Base-by-base conservation (phyloP, 805 yeast species). In the Saccharomyces eubayanus region DNA sequence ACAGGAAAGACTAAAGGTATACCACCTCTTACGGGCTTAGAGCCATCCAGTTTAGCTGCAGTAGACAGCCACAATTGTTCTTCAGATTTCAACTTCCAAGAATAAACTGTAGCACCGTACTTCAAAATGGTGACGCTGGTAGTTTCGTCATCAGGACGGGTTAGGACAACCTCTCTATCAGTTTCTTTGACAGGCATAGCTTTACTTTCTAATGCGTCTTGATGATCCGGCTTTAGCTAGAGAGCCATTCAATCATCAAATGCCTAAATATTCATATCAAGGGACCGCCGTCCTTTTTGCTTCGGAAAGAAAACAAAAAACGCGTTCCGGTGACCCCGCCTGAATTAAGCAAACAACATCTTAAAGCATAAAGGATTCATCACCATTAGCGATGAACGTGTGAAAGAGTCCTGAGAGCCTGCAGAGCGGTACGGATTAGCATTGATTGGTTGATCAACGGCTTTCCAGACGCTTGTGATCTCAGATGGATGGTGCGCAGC, bases 1-100 rank as follows among this genome's bases (percentile, higher is more conserved):
- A 85, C 88, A 2, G 99, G 99, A 78, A 94, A 94, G 8, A 92
- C 98, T 27, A 94, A 74, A 11, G 99, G 99, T 51, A 94, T 88
- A 51, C 99, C 99, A 59, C 99, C 99, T 69, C 99, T 81, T 20
- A 94, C 97, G 1, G 99, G 95, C 66, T 86, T 87, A 47, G 92
- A 73, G 10, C 98, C 98, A 65, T 94, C 98, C 56, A 92, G 73
- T 62, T 83, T 82, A 48, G 98, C 96, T 41, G 80, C 92, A 10
- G 74, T 68, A 6, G 85, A 80, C 30, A 85, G 73, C 96, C 96
- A 94, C 54, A 94, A 76, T 72, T 88, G 91, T 69, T 94, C 97
- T 51, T 74, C 69, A 31, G 86, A 88, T 24, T 78, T 72, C 31
- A 84, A 66, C 50, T 73, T 77, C 98, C 98, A 94, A 1, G 96